Evolutionary conservation across 163 green algal species (phyloP).

Genomic region (Chlamydomonas reinhardtii): DNA sequence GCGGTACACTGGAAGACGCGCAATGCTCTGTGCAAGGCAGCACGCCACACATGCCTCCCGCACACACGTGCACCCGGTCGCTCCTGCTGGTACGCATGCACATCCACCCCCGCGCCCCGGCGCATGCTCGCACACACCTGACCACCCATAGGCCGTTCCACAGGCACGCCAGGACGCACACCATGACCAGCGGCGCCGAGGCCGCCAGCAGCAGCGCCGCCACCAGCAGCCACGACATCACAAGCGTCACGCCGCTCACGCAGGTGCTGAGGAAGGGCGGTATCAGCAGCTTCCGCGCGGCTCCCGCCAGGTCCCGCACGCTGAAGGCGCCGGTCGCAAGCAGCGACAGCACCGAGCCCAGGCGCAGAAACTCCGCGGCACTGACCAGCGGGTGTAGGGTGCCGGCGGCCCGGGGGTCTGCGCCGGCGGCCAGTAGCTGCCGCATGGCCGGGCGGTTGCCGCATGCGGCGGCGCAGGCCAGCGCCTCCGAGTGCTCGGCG

Average conservation of each 20-base stretch:
- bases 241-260: not conserved
- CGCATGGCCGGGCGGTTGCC: slow-evolving; percentile 14
- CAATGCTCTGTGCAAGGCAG: no score
- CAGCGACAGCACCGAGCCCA: not conserved
- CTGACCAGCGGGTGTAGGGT: slow-evolving; percentile 3
- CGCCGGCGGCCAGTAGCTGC: slow-evolving; percentile 26
- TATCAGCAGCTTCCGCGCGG: slow-evolving; percentile 7
- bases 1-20: no score
- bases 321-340: slow-evolving; percentile 9
- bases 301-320: not conserved
- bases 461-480: slow-evolving; percentile 1
- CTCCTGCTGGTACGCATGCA: no score
- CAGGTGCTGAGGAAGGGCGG: slow-evolving; percentile 13
- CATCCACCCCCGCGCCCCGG: no score
- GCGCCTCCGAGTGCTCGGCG: slow-evolving; percentile 11
- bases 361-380: slow-evolving; percentile 19
- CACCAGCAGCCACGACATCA: slow-evolving; percentile 24
- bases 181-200: slow-evolving; percentile 13
- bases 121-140: not conserved
- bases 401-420: slow-evolving; percentile 25
- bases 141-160: slow-evolving; percentile 44
- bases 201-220: slow-evolving; percentile 26
- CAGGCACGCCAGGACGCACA: slow-evolving; percentile 29
- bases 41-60: no score
- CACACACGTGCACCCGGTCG: no score